phyloP scores from a whole-genome alignment of 2,329 filamentous ascomycete species.

The Sporothrix inflata region DNA sequence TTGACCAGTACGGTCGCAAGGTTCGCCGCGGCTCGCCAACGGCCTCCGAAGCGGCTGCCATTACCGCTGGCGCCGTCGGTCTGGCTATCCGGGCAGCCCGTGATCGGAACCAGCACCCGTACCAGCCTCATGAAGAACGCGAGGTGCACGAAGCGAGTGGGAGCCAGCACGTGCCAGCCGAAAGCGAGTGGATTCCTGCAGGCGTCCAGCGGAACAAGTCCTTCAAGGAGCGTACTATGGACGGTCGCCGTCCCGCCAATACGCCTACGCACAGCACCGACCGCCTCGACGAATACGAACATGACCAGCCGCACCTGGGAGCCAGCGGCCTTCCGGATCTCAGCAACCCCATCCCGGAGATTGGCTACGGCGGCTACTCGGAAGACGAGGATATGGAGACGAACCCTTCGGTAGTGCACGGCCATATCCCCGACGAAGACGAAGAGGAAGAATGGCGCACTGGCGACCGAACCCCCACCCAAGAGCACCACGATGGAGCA shows the following conservation, averaged over 20 bases:
- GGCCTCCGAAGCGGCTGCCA: conserved; percentile 57
- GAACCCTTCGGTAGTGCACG: conserved; percentile 82
- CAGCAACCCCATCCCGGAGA: conserved; percentile 74
- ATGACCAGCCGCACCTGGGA: conserved; percentile 56
- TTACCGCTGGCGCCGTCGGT: conserved; percentile 59
- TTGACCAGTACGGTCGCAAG: conserved; percentile 62
- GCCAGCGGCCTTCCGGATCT: conserved; percentile 71
- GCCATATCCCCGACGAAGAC: conserved; percentile 58
- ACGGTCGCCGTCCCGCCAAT: conserved; percentile 57
- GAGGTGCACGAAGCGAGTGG: conserved; percentile 32
- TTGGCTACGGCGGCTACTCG: conserved; percentile 64
- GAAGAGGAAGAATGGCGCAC: conserved; percentile 38
- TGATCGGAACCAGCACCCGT: conserved; percentile 48
- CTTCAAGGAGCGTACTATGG: conserved; percentile 66
- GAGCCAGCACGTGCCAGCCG: not conserved
- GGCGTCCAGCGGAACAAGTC: conserved; percentile 64
- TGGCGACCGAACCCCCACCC: conserved; percentile 42
- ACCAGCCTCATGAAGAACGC: conserved; percentile 24
- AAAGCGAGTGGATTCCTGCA: conserved; percentile 47
- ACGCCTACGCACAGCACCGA: conserved; percentile 64
- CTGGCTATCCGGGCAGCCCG: conserved; percentile 57
- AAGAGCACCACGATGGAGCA: conserved; percentile 41
- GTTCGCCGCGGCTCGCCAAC: conserved; percentile 58
- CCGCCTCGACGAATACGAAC: conserved; percentile 55
- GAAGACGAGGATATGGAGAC: conserved; percentile 70